Percentiles rank a stretch among this genome's conserved stretches.
Evolutionary conservation across 495 filamentous ascomycete genomes (phyloP).

Genomic region (Trichocladium uniseriatum): DNA sequence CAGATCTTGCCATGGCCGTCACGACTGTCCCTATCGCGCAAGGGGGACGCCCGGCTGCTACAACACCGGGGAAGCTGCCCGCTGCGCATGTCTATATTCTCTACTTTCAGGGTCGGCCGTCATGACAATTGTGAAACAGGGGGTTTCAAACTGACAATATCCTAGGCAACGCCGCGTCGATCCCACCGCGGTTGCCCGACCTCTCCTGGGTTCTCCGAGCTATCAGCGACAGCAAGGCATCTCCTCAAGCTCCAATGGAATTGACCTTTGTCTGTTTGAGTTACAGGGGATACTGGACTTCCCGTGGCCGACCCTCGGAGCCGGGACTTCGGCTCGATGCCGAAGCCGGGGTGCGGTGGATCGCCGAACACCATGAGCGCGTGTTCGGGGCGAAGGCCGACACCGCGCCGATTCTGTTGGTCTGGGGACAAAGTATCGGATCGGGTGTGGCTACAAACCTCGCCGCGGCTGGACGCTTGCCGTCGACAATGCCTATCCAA

Average conservation of each 20-base stretch:
- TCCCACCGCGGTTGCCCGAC: conserved; percentile 60
- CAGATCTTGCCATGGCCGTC: conserved; percentile 48
- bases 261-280: conserved; percentile 58
- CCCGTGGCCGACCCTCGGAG: conserved; percentile 57
- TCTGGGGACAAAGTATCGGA: conserved; percentile 82
- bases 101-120: conserved; percentile 48
- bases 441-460: conserved; percentile 49
- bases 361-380: conserved; percentile 30
- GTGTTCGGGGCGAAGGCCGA: conserved; percentile 11
- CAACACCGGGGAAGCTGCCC: background rate
- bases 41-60: background rate
- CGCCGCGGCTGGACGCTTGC: conserved; percentile 20
- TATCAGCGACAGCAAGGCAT: conserved; percentile 27
- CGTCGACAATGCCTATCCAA: conserved; percentile 18
- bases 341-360: conserved; percentile 49
- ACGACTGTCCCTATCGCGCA: conserved; percentile 28
- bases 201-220: conserved; percentile 48
- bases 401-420: conserved; percentile 37
- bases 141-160: conserved; percentile 22
- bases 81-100: conserved; percentile 38
- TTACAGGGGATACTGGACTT: conserved; percentile 75
- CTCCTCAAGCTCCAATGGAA: conserved; percentile 12
- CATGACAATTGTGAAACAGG: background rate
- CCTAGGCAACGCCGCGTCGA: conserved; percentile 54
- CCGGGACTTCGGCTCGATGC: conserved; percentile 56